Evolutionary conservation across 2,329 filamentous ascomycete genomes (phyloP).

Genomic region (Talaromyces funiculosus): DNA sequence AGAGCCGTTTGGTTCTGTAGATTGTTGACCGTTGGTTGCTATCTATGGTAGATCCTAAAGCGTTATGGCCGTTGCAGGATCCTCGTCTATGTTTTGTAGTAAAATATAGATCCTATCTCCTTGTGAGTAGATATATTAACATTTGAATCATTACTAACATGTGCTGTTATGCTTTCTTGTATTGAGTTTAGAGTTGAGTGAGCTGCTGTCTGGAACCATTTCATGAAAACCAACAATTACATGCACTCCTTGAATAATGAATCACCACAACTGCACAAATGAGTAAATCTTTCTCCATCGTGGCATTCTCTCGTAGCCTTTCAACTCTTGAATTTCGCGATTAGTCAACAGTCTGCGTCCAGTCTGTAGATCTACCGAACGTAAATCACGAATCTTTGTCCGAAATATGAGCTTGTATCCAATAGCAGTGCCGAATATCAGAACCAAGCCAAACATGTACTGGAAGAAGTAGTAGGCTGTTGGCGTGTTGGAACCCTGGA

Average conservation of each 20-base stretch:
- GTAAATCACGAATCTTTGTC: constrained; percentile 18
- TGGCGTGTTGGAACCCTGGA: neutral
- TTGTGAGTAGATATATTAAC: too few species aligned
- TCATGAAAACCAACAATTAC: too few species aligned
- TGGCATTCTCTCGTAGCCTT: constrained; percentile 19
- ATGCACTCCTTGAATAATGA: neutral
- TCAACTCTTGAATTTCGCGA: constrained; percentile 22
- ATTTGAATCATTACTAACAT: too few species aligned
- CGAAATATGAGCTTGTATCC: constrained; percentile 23
- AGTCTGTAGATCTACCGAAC: constrained; percentile 19
- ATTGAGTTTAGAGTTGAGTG: too few species aligned
- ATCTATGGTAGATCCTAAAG: too few species aligned
- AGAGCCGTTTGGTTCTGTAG: too few species aligned
- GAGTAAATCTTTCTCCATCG: constrained; percentile 20
- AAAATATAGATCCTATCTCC: too few species aligned
- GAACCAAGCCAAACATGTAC: constrained; percentile 23
- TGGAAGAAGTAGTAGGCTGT: constrained; percentile 22
- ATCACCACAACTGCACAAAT: constrained; percentile 4
- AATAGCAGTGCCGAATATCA: constrained; percentile 20
- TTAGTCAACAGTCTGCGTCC: constrained; percentile 19
- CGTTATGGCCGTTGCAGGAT: too few species aligned
- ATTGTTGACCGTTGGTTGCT: too few species aligned
- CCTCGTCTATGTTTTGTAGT: too few species aligned
- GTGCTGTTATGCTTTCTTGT: too few species aligned
- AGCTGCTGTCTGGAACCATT: too few species aligned